Conservation (phyloP, 371 early-diverging fungal species). For the Lichtheimia hyalospora region DNA sequence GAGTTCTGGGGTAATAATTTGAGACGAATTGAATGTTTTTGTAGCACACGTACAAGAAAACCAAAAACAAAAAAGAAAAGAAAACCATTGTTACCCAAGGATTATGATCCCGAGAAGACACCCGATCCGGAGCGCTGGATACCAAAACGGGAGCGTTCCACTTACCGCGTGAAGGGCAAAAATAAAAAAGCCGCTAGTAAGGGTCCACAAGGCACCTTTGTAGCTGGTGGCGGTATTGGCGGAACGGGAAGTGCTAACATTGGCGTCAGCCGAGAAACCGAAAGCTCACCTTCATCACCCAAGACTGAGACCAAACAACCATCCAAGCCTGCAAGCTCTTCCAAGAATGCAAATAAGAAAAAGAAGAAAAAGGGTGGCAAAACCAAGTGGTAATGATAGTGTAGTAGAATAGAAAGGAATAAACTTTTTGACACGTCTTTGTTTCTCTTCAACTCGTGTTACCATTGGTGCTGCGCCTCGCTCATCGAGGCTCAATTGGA, state of each 20-base stretch:
- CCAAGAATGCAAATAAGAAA: slow-evolving; percentile 12
- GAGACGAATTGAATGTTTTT: neutral
- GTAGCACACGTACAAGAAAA: slow-evolving; percentile 13
- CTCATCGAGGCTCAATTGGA: too few species aligned
- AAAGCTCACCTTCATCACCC: neutral
- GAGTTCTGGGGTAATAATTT: too few species aligned
- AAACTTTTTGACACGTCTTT: neutral
- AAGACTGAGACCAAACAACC: slow-evolving; percentile 8
- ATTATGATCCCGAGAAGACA: slow-evolving; percentile 41
- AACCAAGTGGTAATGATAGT: slow-evolving; percentile 12
- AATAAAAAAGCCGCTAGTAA: slow-evolving; percentile 56
- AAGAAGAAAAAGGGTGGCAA: slow-evolving; percentile 25
- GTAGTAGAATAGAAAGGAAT: neutral
- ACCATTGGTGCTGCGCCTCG: too few species aligned
- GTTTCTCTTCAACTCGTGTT: too few species aligned
- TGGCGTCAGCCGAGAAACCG: slow-evolving; percentile 32
- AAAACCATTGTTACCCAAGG: slow-evolving; percentile 63
- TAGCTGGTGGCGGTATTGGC: slow-evolving; percentile 69
- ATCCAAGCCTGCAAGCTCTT: neutral
- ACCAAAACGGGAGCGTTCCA: slow-evolving; percentile 67
- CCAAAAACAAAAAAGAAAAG: slow-evolving; percentile 63
- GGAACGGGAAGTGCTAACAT: slow-evolving; percentile 75
- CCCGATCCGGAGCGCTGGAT: slow-evolving; percentile 83
- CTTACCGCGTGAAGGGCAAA: slow-evolving; percentile 56
- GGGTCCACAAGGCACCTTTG: slow-evolving; percentile 60